Evolutionary conservation across 106 monocot genomes (phyloP).

Genomic region (Dioscorea alata): DNA sequence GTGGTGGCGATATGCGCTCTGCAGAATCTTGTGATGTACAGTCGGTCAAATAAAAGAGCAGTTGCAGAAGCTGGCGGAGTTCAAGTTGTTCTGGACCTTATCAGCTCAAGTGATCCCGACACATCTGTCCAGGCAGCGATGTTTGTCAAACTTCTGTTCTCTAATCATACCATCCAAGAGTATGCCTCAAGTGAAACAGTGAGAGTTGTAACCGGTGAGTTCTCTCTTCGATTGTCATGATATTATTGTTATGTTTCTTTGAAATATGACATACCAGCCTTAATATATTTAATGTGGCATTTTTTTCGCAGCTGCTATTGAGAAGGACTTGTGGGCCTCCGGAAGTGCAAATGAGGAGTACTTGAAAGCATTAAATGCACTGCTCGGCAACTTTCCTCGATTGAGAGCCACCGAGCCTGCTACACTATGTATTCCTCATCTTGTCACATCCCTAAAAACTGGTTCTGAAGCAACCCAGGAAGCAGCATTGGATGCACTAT

Average conservation of each 20-base stretch:
- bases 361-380: constrained; percentile 80
- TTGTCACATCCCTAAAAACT: constrained; percentile 85
- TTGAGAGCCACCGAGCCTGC: constrained; percentile 92
- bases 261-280: not conserved
- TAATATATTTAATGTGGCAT: not conserved
- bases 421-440: constrained; percentile 88
- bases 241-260: not conserved
- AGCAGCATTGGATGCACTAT: constrained; percentile 85
- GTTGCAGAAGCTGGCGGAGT: constrained; percentile 99
- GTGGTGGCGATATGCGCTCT: constrained; percentile 94
- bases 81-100: constrained; percentile 88
- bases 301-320: constrained; percentile 80
- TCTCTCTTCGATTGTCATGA: not conserved
- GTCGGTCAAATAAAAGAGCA: constrained; percentile 92
- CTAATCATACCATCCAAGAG: constrained; percentile 92
- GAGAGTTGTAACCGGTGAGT: constrained; percentile 86
- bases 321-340: constrained; percentile 86
- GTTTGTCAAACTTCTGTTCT: constrained; percentile 95
- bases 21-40: constrained; percentile 94
- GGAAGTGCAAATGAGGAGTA: constrained; percentile 93
- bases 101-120: constrained; percentile 76
- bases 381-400: constrained; percentile 89
- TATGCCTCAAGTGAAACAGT: constrained; percentile 99
- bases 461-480: constrained; percentile 94
- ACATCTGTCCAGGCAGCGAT: constrained; percentile 97